Evolutionary conservation across 2,329 filamentous ascomycete species (phyloP), one percentile per base, ranked within the genome.

Genomic region (Aureobasidium sp.): DNA sequence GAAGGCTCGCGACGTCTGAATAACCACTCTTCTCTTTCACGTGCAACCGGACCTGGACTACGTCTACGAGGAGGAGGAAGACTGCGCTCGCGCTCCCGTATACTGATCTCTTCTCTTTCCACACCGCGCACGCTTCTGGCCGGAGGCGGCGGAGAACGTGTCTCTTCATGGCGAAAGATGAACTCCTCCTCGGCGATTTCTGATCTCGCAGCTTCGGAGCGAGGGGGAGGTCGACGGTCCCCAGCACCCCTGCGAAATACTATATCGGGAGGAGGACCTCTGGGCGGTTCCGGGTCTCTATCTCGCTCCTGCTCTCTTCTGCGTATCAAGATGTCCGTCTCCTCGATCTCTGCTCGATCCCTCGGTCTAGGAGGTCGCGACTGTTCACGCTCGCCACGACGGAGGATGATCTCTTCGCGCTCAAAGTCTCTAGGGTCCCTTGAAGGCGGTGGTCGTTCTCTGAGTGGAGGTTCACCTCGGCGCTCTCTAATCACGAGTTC

Each of bases 401-500:
- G 57, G 53, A 64, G 65, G 47, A 67, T 63, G 45, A 69, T 63
- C 29, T 70, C 68, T 36, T 69, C 67, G 17, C 65, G 63, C 42
- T 65, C 62, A 27, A 67, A 8, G 12, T 65, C 62, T 59, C 59
- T 65, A 52, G 49, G 49, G 52, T 61, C 62, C 58, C 55, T 66
- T 58, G 36, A 17, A 36, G 64, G 57, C 34, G 66, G 62, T 68
- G 69, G 52, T 66, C 53, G 41, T 31, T 55, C 49, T 31, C 60
- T 20, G 15, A 68, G 67, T 20, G 45, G 57, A 37, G 68, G 68
- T 25, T 69, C 68, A 25, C 64, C 64, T 42, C 68, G 66, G 22
- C 69, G 67, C 55, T 72, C 70, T n/a, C 69, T 66, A 59, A 77
- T 73, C 27, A 74, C 72, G 61, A 76, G 71, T 61, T 76, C 72